Evolutionary conservation across 306 rosid genomes (phyloP), one percentile per base, ranked within the genome.

Genomic region (Mimosa pudica): DNA sequence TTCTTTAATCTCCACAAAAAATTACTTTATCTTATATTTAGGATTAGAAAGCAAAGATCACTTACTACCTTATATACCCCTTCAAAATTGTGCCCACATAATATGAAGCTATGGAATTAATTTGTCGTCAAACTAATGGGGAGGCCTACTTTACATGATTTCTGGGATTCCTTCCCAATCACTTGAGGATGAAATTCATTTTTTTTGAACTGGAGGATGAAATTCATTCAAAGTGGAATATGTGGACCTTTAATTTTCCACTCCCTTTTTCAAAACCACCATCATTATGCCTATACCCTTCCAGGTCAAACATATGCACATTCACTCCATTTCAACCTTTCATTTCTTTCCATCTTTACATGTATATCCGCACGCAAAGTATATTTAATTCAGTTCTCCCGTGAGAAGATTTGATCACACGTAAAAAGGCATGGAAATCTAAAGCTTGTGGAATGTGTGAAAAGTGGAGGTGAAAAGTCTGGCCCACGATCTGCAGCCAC

Each of bases 161-260:
- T 80, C 46, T 77, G 75, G 76, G 81, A 83, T 80, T 86, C 87
- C 81, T 45, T 86, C 76, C n/a, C 55, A 65, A 74, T 74, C 47
- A 32, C 71, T 61, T 81, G 70, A 60, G 77, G 84, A 76, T 72
- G 78, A 73, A n/a, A n/a, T n/a, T n/a, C n/a, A n/a, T n/a, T n/a
- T n/a, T n/a, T n/a, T n/a, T n/a, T n/a, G n/a, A n/a, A n/a, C n/a
- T n/a, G n/a, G n/a, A n/a, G n/a, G n/a, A n/a, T n/a, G n/a, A n/a
- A 69, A 82, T 51, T 63, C 76, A 80, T 60, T 63, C 78, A 77
- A 74, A 86, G 84, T 73, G 86, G 80, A 73, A 74, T 11, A 47
- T 47, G 83, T 83, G 86, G 87, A 67, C 85, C 85, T 80, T 4
- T 57, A 8, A 18, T 57, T 52, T 30, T 44, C 73, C 73, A 32